Conservation (phyloP, 2,329 filamentous ascomycete genomes). For the Biscogniauxia sp. region DNA sequence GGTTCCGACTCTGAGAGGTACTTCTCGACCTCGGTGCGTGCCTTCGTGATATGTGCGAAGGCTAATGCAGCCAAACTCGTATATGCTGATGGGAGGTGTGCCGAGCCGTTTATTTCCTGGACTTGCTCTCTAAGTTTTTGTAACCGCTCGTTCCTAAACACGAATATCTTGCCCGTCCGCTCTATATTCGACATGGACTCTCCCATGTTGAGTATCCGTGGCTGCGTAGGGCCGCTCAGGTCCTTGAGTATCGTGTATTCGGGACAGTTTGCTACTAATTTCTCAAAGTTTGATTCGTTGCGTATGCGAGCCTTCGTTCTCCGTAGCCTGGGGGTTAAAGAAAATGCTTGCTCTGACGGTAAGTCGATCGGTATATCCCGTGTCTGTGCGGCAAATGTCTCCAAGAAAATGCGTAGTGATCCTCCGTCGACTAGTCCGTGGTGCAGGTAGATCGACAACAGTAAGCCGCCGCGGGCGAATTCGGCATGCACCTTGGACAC, state of each 20-base stretch:
- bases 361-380: constrained; percentile 22
- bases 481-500: constrained; percentile 39
- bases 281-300: constrained; percentile 20
- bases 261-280: constrained; percentile 34
- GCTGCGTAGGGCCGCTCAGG: constrained; percentile 37
- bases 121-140: constrained; percentile 31
- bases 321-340: constrained; percentile 15
- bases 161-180: constrained; percentile 42
- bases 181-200: constrained; percentile 28
- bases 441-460: constrained; percentile 41
- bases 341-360: constrained; percentile 30
- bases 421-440: constrained; percentile 43
- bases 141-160: constrained; percentile 36
- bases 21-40: constrained; percentile 29
- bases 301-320: constrained; percentile 10
- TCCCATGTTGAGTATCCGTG: constrained; percentile 27
- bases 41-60: constrained; percentile 40
- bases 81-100: constrained; percentile 36
- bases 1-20: constrained; percentile 21
- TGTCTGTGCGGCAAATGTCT: constrained; percentile 38
- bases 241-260: constrained; percentile 37
- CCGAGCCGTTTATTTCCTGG: constrained; percentile 13
- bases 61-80: constrained; percentile 39
- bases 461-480: constrained; percentile 38
- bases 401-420: constrained; percentile 38